Evolutionary conservation across 2,329 filamentous ascomycete species (phyloP).

Genomic region (Fusarium coicis): DNA sequence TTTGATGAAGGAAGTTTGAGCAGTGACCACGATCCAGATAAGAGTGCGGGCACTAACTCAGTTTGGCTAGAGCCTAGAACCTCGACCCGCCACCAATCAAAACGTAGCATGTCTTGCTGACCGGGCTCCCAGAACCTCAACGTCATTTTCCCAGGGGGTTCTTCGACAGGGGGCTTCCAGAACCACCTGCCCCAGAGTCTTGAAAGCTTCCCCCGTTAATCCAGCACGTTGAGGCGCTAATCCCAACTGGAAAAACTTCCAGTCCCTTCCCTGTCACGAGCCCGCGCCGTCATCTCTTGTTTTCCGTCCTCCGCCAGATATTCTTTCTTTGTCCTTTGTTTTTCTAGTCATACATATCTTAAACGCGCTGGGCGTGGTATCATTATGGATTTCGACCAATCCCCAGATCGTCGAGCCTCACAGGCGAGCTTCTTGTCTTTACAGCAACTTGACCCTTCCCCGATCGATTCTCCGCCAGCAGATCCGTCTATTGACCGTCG

Average conservation of each 20-base stretch:
- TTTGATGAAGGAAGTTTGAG: constrained; percentile 20
- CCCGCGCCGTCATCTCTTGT: constrained; percentile 22
- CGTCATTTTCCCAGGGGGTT: constrained; percentile 40
- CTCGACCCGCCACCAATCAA: constrained; percentile 30
- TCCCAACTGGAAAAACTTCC: constrained; percentile 36
- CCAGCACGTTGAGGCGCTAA: constrained; percentile 43
- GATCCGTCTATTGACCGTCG: constrained; percentile 52
- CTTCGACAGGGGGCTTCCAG: constrained; percentile 34
- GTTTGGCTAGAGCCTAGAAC: neutral
- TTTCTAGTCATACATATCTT: neutral
- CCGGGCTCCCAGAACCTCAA: constrained; percentile 31
- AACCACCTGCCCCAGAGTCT: constrained; percentile 35
- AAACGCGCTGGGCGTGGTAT: constrained; percentile 21
- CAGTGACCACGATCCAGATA: constrained; percentile 7
- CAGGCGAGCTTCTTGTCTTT: constrained; percentile 66
- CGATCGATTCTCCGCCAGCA: constrained; percentile 70
- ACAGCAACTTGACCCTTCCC: constrained; percentile 82
- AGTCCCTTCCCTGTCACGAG: constrained; percentile 27
- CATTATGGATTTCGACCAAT: constrained; percentile 41
- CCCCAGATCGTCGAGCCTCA: constrained; percentile 38
- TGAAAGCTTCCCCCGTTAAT: constrained; percentile 15
- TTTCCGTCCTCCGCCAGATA: constrained; percentile 32
- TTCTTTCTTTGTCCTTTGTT: constrained; percentile 2
- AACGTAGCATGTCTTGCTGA: constrained; percentile 33
- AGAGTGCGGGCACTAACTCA: neutral